A percentile compares a stretch with the other conserved stretches of the same genome.
These are phyloP conservation scores for Aspergillus diversus DNA, from an alignment of 495 filamentous ascomycete species.

Conservation along the genomic window DNA sequence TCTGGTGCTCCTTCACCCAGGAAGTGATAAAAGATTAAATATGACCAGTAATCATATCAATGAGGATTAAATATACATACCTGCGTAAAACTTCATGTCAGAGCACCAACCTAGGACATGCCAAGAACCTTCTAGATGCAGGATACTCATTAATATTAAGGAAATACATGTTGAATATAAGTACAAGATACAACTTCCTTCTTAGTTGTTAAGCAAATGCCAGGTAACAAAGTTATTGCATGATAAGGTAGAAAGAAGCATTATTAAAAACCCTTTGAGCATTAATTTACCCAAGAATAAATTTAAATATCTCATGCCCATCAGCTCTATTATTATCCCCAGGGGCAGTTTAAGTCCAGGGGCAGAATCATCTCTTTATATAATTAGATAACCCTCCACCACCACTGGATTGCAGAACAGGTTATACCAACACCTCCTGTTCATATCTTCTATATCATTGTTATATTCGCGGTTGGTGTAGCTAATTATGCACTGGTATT, in stretches of 20 bases:
- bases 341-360: conserved; percentile 22
- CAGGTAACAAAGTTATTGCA: conserved; percentile 11
- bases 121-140: neutral
- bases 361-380: too few relatives aligned
- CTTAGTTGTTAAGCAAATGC: conserved; percentile 19
- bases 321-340: conserved; percentile 21
- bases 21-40: neutral
- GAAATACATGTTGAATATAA: neutral
- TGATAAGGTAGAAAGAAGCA: conserved; percentile 14
- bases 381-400: too few relatives aligned
- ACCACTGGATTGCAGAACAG: too few relatives aligned
- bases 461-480: too few relatives aligned
- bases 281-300: conserved; percentile 10
- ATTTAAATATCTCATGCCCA: neutral
- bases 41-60: neutral
- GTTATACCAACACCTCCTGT: too few relatives aligned
- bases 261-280: conserved; percentile 22
- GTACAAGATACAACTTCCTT: conserved; percentile 22
- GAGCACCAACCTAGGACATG: conserved; percentile 26
- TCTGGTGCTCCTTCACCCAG: neutral
- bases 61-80: too few relatives aligned
- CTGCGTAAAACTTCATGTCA: conserved; percentile 12
- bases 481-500: too few relatives aligned
- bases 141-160: neutral
- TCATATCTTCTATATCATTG: too few relatives aligned